Base-by-base conservation (phyloP, 768 basidiomycete species). In the Boletus pseudo-olivaceus region DNA sequence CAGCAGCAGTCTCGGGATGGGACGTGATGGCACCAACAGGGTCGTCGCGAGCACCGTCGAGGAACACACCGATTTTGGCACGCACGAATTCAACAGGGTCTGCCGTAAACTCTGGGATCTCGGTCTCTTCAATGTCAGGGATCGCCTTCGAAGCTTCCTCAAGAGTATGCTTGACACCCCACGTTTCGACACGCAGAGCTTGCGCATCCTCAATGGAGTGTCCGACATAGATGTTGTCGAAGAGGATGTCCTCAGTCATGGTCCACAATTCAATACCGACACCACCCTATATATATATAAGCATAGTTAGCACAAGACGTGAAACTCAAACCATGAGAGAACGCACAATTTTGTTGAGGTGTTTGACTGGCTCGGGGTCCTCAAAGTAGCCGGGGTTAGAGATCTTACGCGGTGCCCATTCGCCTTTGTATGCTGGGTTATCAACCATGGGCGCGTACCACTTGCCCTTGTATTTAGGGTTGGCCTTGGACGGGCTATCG, bases 251-350 rank as follows among this genome's bases (percentile, higher is more conserved):
- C 73, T 90, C 90, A 40, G 95, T 96, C 97, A 98, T 99, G 43
- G 96, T 96, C 97, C 97, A 99, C 63, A 98, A 85, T 74, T 99
- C 97, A 61, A 98, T 95, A 67, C 95, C 95, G 57, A 97, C 83
- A 75, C 93, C 94, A 62, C 92, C 90, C 88, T 90, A 54, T 15
- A 51, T 20, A 1, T n/a, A 10, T n/a, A n/a, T n/a, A 14, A 19
- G 32, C 14, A 38, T 4, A 10, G 4, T 67, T 1, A 62, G 45
- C n/a, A 54, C 35, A 33, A 23, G 12, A 51, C 17, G 3, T 8
- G 12, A 19, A 15, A 33, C 11, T 14, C 11, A 8, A 23, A n/a
- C 1, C 10, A 2, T 5, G 11, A 17, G 7, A 29, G 1, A 35
- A 73, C 87, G 57, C 58, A 90, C 89, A 67, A 99, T 96, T 73